phyloP scores from a whole-genome alignment of 805 yeast genomes.

The Lachancea thermotolerans region DNA sequence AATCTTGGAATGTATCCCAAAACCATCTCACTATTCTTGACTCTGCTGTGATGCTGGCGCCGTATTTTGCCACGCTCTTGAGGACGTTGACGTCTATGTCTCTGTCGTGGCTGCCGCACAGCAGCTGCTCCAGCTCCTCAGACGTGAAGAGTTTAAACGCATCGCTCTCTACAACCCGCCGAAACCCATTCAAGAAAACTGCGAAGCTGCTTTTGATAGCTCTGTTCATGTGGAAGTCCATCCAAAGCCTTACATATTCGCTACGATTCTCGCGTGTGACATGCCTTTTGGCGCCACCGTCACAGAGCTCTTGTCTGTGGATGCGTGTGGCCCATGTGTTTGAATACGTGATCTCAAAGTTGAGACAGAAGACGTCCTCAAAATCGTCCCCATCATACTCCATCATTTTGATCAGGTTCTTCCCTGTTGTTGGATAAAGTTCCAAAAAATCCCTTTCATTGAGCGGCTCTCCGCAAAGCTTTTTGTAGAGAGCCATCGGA shows the following conservation, averaged over 20 bases:
- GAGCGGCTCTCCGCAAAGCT: constrained; percentile 50
- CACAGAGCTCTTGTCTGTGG: constrained; percentile 37
- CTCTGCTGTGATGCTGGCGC: constrained; percentile 46
- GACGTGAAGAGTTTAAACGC: constrained; percentile 76
- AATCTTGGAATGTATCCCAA: constrained; percentile 65
- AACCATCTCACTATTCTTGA: constrained; percentile 63
- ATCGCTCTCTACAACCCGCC: constrained; percentile 61
- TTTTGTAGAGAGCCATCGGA: constrained; percentile 72
- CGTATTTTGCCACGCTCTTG: constrained; percentile 65
- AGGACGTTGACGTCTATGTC: constrained; percentile 55
- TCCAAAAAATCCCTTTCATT: constrained; percentile 59
- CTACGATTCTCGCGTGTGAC: constrained; percentile 58
- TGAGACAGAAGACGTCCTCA: constrained; percentile 42
- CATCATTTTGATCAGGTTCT: constrained; percentile 42
- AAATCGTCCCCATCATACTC: constrained; percentile 40
- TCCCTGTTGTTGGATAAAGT: constrained; percentile 62
- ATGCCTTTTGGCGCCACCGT: constrained; percentile 45
- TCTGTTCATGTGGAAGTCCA: constrained; percentile 51
- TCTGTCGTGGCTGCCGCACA: constrained; percentile 67
- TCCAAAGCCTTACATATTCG: constrained; percentile 56
- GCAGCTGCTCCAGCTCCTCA: constrained; percentile 68
- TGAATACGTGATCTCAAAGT: constrained; percentile 54
- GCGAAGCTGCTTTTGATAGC: constrained; percentile 47
- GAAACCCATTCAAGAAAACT: constrained; percentile 65
- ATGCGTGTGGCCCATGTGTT: constrained; percentile 37